A percentile compares a stretch with the other conserved stretches of the same genome.
Evolutionary conservation across 2,329 filamentous ascomycete genomes (phyloP).

Genomic region (Neofusicoccum sp.): DNA sequence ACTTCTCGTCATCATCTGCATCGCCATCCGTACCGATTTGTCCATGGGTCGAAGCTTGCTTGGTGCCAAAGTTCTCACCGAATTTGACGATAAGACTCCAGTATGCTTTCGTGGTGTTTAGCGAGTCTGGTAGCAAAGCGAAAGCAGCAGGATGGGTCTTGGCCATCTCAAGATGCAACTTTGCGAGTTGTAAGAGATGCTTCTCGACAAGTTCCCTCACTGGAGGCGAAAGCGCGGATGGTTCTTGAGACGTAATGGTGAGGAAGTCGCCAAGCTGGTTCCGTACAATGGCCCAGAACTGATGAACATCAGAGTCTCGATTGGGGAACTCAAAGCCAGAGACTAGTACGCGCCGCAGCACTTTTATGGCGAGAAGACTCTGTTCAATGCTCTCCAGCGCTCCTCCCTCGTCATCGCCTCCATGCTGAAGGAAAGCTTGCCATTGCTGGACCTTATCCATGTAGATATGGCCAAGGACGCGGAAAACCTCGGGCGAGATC

Average conservation of each 20-base stretch:
- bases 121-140: slow-evolving; percentile 73
- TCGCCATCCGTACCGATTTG: slow-evolving; percentile 45
- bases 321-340: slow-evolving; percentile 82
- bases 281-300: slow-evolving; percentile 79
- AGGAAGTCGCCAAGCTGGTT: slow-evolving; percentile 77
- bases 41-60: slow-evolving; percentile 27
- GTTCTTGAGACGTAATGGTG: slow-evolving; percentile 58
- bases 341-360: slow-evolving; percentile 74
- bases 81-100: slow-evolving; percentile 79
- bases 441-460: slow-evolving; percentile 69
- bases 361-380: slow-evolving; percentile 75
- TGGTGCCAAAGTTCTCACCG: slow-evolving; percentile 68
- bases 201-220: slow-evolving; percentile 70
- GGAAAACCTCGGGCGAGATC: slow-evolving; percentile 79
- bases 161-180: slow-evolving; percentile 86
- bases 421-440: slow-evolving; percentile 60
- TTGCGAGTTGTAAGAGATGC: slow-evolving; percentile 85
- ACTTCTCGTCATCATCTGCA: slow-evolving; percentile 47
- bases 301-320: slow-evolving; percentile 69
- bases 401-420: slow-evolving; percentile 57
- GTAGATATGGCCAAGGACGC: slow-evolving; percentile 76
- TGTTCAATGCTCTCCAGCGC: slow-evolving; percentile 67
- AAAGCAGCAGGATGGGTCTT: slow-evolving; percentile 78
- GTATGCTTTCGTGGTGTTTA: slow-evolving; percentile 76
- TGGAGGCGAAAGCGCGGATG: slow-evolving; percentile 47